A percentile compares a stretch with the other conserved stretches of the same genome.
Conservation (phyloP, 306 rosid genomes). For the Hippophae rhamnoides region DNA sequence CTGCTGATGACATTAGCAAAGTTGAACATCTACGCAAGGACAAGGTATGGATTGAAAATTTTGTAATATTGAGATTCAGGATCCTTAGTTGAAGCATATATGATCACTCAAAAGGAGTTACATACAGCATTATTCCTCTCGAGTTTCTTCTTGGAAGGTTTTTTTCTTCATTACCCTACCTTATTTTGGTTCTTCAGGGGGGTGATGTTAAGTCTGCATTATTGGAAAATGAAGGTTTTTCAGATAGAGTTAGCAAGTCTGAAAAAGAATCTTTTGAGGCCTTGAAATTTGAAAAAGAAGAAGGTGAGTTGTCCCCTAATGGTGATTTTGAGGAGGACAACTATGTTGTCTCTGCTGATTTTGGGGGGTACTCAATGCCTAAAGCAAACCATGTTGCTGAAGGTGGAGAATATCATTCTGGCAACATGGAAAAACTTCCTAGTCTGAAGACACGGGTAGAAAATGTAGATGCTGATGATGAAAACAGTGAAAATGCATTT, state of each 20-base stretch:
- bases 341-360: slow-evolving; percentile 50
- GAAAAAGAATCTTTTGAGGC: slow-evolving; percentile 54
- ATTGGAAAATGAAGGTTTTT: slow-evolving; percentile 39
- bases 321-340: slow-evolving; percentile 86
- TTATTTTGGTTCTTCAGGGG: slow-evolving; percentile 42
- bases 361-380: slow-evolving; percentile 26
- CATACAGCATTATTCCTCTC: background rate
- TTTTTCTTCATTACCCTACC: slow-evolving; percentile 7
- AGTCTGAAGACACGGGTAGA: slow-evolving; percentile 59
- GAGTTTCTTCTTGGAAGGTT: background rate
- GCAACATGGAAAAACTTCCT: slow-evolving; percentile 41
- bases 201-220: slow-evolving; percentile 29
- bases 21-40: slow-evolving; percentile 33
- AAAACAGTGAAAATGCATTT: slow-evolving; percentile 84
- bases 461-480: slow-evolving; percentile 85
- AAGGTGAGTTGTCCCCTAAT: slow-evolving; percentile 90
- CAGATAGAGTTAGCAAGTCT: slow-evolving; percentile 37
- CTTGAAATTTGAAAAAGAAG: slow-evolving; percentile 79
- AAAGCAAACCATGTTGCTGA: slow-evolving; percentile 38
- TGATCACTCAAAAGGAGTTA: background rate
- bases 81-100: slow-evolving; percentile 3
- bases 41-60: slow-evolving; percentile 41
- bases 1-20: slow-evolving; percentile 21
- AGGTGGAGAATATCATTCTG: slow-evolving; percentile 44
- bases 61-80: slow-evolving; percentile 9